A percentile compares a stretch with the other conserved stretches of the same genome.
Conservation (phyloP, 805 yeast species). For the Ogataea paraovalis region DNA sequence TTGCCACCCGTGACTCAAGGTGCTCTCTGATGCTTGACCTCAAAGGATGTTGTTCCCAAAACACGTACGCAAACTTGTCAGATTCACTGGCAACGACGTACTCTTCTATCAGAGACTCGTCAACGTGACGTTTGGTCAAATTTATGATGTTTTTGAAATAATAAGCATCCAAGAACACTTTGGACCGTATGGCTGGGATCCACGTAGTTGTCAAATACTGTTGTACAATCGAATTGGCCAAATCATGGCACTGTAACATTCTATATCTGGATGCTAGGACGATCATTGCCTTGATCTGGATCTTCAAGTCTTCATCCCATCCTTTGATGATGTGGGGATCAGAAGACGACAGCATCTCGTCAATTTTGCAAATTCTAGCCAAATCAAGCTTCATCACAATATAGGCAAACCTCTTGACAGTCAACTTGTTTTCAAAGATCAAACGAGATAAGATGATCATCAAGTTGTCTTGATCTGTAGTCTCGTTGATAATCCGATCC, state of each 20-base stretch:
- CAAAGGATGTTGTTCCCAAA: slow-evolving; percentile 25
- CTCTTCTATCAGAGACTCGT: slow-evolving; percentile 8
- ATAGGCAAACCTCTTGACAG: slow-evolving; percentile 10
- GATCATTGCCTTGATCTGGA: slow-evolving; percentile 17
- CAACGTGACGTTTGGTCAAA: slow-evolving; percentile 12
- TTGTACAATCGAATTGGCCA: slow-evolving; percentile 14
- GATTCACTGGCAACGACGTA: slow-evolving; percentile 10
- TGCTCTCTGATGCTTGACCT: slow-evolving; percentile 11
- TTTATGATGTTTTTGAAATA: slow-evolving; percentile 20
- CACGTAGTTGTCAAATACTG: slow-evolving; percentile 15
- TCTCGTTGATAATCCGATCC: not conserved
- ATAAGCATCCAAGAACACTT: slow-evolving; percentile 4
- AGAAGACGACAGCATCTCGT: slow-evolving; percentile 7
- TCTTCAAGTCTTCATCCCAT: slow-evolving; percentile 7
- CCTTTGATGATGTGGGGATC: slow-evolving; percentile 5
- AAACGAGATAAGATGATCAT: slow-evolving; percentile 20
- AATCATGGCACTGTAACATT: slow-evolving; percentile 13
- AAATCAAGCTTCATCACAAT: slow-evolving; percentile 20
- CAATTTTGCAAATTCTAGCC: slow-evolving; percentile 10
- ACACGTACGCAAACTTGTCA: slow-evolving; percentile 16
- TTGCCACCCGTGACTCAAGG: slow-evolving; percentile 2
- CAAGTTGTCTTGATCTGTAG: slow-evolving; percentile 11
- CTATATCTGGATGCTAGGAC: slow-evolving; percentile 22
- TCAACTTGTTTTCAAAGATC: slow-evolving; percentile 14
- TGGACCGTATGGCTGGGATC: slow-evolving; percentile 16